Percentiles rank a stretch among this genome's conserved stretches.
Conservation (phyloP, 2,329 filamentous ascomycete genomes). For the Furcasterigmium furcatum region DNA sequence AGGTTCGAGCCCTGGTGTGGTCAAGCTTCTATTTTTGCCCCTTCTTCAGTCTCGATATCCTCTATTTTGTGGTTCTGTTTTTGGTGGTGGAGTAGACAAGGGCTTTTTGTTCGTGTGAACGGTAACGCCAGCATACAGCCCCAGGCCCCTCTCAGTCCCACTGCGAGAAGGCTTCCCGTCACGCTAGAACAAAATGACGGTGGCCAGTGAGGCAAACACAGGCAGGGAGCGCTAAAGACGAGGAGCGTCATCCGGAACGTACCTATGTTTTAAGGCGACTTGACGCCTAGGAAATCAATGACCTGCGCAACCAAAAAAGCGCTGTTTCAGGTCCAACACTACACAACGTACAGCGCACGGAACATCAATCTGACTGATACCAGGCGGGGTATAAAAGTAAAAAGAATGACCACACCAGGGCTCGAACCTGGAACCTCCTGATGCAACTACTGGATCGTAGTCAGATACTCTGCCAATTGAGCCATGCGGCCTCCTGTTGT, state of each 20-base stretch:
- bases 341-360: too few species aligned
- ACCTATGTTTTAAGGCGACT: too few species aligned
- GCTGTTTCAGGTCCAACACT: neutral
- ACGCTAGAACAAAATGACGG: too few species aligned
- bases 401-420: neutral
- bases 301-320: neutral
- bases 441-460: neutral
- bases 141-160: too few species aligned
- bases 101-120: neutral
- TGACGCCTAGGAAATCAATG: too few species aligned
- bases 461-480: constrained; percentile 1
- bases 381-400: too few species aligned
- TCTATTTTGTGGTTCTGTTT: neutral
- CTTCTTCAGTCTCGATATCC: neutral
- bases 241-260: neutral
- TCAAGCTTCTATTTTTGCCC: neutral
- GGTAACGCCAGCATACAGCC: neutral
- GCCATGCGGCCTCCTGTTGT: neutral
- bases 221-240: neutral
- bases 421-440: constrained; percentile 1
- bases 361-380: too few species aligned
- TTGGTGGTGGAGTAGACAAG: neutral
- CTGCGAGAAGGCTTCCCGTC: too few species aligned
- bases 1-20: neutral
- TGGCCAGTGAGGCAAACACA: too few species aligned